phyloP scores from a whole-genome alignment of 345 rosid species.

The Angophora floribunda region DNA sequence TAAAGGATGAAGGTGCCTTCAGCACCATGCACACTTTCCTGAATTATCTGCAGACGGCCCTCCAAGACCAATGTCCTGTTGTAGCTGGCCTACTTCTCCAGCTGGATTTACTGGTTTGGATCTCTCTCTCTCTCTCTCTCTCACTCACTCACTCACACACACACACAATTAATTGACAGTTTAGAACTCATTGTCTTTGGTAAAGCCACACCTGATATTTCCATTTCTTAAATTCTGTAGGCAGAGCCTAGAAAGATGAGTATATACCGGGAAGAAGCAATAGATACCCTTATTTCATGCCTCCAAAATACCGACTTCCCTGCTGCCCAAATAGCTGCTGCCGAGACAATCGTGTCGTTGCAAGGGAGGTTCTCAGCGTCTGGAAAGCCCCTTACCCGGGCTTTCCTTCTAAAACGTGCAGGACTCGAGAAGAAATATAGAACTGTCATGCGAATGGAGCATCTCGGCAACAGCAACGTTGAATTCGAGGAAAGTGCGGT shows the following conservation, averaged over 20 bases:
- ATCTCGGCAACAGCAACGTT: slow-evolving; percentile 10
- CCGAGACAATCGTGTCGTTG: slow-evolving; percentile 36
- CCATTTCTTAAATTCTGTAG: slow-evolving; percentile 13
- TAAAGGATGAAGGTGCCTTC: slow-evolving; percentile 46
- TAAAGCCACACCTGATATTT: neutral
- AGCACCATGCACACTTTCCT: slow-evolving; percentile 62
- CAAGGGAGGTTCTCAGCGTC: slow-evolving; percentile 58
- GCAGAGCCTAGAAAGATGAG: slow-evolving; percentile 72
- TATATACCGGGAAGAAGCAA: slow-evolving; percentile 66
- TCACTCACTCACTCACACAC: neutral
- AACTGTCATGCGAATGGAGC: slow-evolving; percentile 31
- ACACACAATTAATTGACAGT: neutral
- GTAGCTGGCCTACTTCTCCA: slow-evolving; percentile 59
- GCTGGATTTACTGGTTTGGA: slow-evolving; percentile 59
- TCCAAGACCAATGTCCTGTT: slow-evolving; percentile 34
- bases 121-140: slow-evolving; percentile 1
- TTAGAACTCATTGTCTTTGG: neutral
- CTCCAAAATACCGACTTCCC: slow-evolving; percentile 44
- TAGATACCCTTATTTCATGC: slow-evolving; percentile 51
- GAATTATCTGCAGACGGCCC: slow-evolving; percentile 40
- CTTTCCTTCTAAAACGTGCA: slow-evolving; percentile 47
- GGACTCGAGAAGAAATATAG: slow-evolving; percentile 38
- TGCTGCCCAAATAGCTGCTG: slow-evolving; percentile 47
- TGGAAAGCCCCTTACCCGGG: slow-evolving; percentile 41
- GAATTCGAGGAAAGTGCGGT: slow-evolving; percentile 40